phyloP scores from a whole-genome alignment of 345 rosid species.

The Boechera retrofracta region DNA sequence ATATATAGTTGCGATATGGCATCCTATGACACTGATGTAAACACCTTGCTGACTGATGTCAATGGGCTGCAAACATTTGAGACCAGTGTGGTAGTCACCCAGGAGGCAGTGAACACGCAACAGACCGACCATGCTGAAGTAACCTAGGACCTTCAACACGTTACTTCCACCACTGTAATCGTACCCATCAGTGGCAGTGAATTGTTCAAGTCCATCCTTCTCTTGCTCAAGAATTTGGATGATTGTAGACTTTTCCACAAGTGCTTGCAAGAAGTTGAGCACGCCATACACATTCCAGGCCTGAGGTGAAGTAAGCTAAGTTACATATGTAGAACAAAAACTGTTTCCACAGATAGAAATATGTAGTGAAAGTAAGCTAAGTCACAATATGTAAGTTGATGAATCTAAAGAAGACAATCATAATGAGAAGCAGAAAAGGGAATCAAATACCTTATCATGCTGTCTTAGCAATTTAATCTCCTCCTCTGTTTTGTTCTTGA shows the following conservation, averaged over 20 bases:
- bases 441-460: slow-evolving; percentile 62
- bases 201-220: slow-evolving; percentile 89
- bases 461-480: slow-evolving; percentile 84
- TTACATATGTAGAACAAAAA: no score
- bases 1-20: slow-evolving; percentile 90
- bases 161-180: slow-evolving; percentile 97
- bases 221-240: slow-evolving; percentile 90
- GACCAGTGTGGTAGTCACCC: slow-evolving; percentile 95
- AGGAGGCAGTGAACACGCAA: slow-evolving; percentile 94
- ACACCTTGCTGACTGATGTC: slow-evolving; percentile 97
- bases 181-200: slow-evolving; percentile 96
- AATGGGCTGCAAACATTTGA: slow-evolving; percentile 90
- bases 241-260: slow-evolving; percentile 89
- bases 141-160: slow-evolving; percentile 94
- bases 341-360: no score
- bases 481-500: slow-evolving; percentile 90
- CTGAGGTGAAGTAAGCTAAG: slow-evolving; percentile 42
- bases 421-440: not conserved
- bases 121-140: slow-evolving; percentile 97
- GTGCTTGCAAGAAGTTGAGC: slow-evolving; percentile 98
- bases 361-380: no score
- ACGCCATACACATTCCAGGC: slow-evolving; percentile 99
- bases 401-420: no score
- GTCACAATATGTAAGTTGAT: no score
- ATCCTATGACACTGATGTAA: slow-evolving; percentile 88